These are phyloP conservation scores for Nephelium lappaceum DNA, from an alignment of 345 rosid genomes.

Conservation along the genomic window DNA sequence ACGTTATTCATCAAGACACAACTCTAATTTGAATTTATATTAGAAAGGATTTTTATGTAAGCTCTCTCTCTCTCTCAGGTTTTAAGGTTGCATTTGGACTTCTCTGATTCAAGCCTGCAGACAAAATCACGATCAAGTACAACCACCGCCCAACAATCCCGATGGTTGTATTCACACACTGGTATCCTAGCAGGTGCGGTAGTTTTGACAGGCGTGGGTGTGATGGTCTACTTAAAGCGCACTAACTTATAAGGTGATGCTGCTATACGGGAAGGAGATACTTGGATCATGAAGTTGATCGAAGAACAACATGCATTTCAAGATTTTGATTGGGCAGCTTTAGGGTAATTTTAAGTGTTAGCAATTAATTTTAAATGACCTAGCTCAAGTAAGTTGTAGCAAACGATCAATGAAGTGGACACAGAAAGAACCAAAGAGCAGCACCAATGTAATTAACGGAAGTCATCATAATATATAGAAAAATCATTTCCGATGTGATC, in stretches of 20 bases:
- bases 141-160: constrained; percentile 25
- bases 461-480: background rate
- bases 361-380: background rate
- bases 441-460: background rate
- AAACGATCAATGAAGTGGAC: background rate
- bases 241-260: constrained; percentile 40
- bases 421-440: background rate
- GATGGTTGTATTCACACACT: constrained; percentile 41
- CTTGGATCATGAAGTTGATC: background rate
- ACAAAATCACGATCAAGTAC: constrained; percentile 21
- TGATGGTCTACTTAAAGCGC: constrained; percentile 75
- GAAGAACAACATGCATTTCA: background rate
- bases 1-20: background rate
- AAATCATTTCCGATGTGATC: background rate
- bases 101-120: constrained; percentile 39
- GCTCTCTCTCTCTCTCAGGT: constrained; percentile 40
- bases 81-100: constrained; percentile 77
- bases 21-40: background rate
- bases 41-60: background rate
- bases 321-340: background rate
- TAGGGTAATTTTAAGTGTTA: background rate
- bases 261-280: background rate
- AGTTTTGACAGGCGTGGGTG: constrained; percentile 62
- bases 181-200: constrained; percentile 64
- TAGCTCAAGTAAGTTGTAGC: background rate